phyloP scores from a whole-genome alignment of 2,329 filamentous ascomycete species.

The Nothophaeocryptopus gaeumannii region DNA sequence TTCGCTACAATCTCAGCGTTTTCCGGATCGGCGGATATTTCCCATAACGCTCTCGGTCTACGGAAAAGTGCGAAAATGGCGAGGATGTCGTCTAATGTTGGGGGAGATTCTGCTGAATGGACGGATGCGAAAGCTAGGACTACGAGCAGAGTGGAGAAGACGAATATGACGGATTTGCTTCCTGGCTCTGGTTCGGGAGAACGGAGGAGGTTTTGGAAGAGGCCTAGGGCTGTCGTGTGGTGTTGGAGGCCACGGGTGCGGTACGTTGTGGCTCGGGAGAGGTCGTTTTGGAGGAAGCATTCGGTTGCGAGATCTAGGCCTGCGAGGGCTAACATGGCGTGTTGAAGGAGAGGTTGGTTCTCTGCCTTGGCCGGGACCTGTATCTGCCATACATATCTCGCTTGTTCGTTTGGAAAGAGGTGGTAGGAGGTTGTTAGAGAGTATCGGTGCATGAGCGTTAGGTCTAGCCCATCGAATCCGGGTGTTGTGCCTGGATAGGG shows the following conservation, averaged over 20 bases:
- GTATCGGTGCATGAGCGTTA: conserved; percentile 30
- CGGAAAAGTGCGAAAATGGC: conserved; percentile 27
- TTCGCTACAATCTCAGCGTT: conserved; percentile 7
- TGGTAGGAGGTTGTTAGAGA: conserved; percentile 25
- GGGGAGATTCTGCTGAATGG: conserved; percentile 20
- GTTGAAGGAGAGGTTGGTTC: conserved; percentile 2
- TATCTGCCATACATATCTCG: conserved; percentile 27
- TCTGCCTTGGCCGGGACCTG: conserved; percentile 5
- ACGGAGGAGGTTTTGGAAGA: conserved; percentile 25
- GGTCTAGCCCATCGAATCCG: conserved; percentile 28
- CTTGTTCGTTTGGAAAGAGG: conserved; percentile 20
- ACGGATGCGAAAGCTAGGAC: conserved; percentile 28
- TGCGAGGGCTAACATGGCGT: conserved; percentile 5
- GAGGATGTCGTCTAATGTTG: conserved; percentile 26
- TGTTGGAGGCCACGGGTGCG: conserved; percentile 29
- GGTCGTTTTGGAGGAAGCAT: neutral
- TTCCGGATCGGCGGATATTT: no score
- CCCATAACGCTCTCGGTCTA: conserved; percentile 25
- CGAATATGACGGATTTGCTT: conserved; percentile 23
- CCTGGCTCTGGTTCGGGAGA: neutral
- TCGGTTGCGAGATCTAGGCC: conserved; percentile 1
- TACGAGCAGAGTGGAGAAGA: conserved; percentile 28
- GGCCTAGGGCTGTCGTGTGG: conserved; percentile 26
- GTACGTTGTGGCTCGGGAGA: conserved; percentile 17
- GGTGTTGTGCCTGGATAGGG: neutral